A percentile compares a stretch with the other conserved stretches of the same genome.
Evolutionary conservation across 768 basidiomycete genomes (phyloP).

Genomic region (Termitomyces eurrhizus): DNA sequence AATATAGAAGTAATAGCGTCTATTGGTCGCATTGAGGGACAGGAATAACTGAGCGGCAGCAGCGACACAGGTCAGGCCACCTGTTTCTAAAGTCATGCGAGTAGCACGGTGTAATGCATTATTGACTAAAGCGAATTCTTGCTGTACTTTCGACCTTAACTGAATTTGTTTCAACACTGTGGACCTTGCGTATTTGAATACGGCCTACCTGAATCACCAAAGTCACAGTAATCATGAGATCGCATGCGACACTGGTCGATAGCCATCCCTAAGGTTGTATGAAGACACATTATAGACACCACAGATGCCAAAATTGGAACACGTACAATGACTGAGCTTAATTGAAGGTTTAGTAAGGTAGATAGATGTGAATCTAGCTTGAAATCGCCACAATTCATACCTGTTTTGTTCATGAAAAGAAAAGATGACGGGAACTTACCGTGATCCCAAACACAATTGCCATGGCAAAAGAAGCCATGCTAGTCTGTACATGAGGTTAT

Average conservation of each 20-base stretch:
- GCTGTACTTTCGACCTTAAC: background rate
- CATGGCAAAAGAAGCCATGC: background rate
- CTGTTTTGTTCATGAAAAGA: background rate
- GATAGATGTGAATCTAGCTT: background rate
- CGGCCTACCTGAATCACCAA: background rate
- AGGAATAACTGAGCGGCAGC: background rate
- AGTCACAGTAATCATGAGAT: background rate
- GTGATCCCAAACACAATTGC: background rate
- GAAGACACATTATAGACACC: background rate
- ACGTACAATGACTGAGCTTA: background rate
- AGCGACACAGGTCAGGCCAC: background rate
- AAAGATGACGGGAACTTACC: background rate
- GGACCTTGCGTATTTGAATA: background rate
- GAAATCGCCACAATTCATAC: background rate
- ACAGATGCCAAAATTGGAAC: background rate
- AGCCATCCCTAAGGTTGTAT: background rate
- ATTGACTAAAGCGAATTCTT: background rate
- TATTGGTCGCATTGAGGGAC: background rate
- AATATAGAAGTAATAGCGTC: background rate
- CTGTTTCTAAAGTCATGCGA: constrained; percentile 4
- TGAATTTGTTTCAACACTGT: background rate
- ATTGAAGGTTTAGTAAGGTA: too few species aligned
- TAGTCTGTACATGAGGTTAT: background rate
- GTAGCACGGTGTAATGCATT: background rate
- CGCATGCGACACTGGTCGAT: background rate